These are phyloP conservation scores for Leucogyrophana mollusca DNA, from an alignment of 768 basidiomycete genomes.

Conservation along the genomic window DNA sequence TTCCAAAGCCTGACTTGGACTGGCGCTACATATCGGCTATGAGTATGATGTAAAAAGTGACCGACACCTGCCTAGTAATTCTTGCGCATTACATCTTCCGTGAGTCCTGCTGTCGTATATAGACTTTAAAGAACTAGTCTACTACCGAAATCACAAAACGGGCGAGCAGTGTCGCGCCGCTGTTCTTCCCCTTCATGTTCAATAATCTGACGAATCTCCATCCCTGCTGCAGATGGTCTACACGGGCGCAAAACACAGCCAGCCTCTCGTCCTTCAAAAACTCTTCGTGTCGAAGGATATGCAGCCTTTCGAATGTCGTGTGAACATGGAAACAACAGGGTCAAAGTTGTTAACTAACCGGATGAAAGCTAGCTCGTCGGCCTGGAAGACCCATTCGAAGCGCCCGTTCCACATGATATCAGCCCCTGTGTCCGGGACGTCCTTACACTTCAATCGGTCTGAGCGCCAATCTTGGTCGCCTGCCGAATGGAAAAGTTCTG, in stretches of 20 bases:
- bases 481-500: constrained; percentile 42
- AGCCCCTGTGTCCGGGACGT: constrained; percentile 30
- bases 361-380: constrained; percentile 53
- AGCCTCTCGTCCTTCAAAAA: constrained; percentile 44
- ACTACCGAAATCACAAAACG: constrained; percentile 15
- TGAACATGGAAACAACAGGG: background rate
- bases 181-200: constrained; percentile 46
- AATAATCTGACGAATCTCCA: constrained; percentile 52
- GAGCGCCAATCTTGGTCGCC: constrained; percentile 45
- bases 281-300: constrained; percentile 32
- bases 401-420: constrained; percentile 41
- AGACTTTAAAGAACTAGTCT: too few species aligned
- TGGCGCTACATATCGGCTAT: too few species aligned
- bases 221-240: constrained; percentile 44
- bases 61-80: too few species aligned
- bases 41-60: too few species aligned
- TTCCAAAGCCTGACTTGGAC: too few species aligned
- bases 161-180: constrained; percentile 27
- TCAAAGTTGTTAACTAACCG: constrained; percentile 31
- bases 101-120: too few species aligned
- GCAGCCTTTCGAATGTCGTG: constrained; percentile 2
- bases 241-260: constrained; percentile 52
- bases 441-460: constrained; percentile 35
- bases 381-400: constrained; percentile 50
- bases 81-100: too few species aligned